phyloP scores from a whole-genome alignment of 129 eudicot species.

The Gnaphalium uliginosum region DNA sequence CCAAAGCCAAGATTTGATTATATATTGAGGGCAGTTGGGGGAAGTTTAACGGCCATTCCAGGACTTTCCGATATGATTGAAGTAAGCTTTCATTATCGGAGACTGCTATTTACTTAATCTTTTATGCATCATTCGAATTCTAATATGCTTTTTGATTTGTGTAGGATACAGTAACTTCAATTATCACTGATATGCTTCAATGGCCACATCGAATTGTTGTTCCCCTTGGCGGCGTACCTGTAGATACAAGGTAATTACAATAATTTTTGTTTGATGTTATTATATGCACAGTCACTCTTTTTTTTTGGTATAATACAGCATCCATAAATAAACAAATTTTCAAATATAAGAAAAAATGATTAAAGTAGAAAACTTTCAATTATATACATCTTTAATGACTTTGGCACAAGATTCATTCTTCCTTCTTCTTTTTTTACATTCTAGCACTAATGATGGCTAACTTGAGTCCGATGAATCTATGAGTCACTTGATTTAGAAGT shows the following conservation, averaged over 20 bases:
- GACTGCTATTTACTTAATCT: not conserved
- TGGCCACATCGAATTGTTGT: constrained; percentile 99
- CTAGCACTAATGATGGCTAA: not conserved
- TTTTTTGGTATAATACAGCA: not conserved
- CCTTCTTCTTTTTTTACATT: too few species aligned
- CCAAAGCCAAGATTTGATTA: constrained; percentile 98
- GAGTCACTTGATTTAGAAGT: not conserved
- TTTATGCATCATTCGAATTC: not conserved
- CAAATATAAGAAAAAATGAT: not conserved
- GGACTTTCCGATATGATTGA: constrained; percentile 97
- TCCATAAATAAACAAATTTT: not conserved
- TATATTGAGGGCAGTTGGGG: constrained; percentile 90
- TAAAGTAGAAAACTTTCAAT: too few species aligned
- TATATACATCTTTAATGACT: not conserved
- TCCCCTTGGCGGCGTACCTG: constrained; percentile 91
- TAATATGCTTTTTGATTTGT: constrained; percentile 12
- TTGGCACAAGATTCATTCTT: not conserved
- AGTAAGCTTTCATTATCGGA: constrained; percentile 41
- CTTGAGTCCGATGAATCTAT: not conserved
- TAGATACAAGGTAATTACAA: constrained; percentile 64
- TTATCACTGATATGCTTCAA: constrained; percentile 86
- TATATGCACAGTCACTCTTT: not conserved
- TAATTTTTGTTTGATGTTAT: not conserved
- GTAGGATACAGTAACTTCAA: constrained; percentile 83
- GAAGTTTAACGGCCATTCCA: constrained; percentile 95